These are phyloP conservation scores for Petrea volubilis DNA, from an alignment of 257 asterid species.

Conservation along the genomic window DNA sequence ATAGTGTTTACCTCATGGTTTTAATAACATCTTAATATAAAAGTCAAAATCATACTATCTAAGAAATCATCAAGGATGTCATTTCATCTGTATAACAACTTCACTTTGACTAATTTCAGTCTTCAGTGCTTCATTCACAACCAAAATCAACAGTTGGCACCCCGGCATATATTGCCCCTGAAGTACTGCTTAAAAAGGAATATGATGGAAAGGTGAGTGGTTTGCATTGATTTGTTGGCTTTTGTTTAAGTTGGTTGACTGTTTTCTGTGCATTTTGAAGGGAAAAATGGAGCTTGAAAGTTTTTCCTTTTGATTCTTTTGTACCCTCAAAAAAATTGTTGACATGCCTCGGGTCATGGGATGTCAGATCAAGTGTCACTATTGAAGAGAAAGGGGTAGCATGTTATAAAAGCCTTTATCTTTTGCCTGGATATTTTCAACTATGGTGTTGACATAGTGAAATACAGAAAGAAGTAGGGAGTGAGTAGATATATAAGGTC, in stretches of 20 bases:
- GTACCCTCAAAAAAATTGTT: no score
- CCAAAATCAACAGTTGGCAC: conserved; percentile 99
- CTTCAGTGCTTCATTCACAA: conserved; percentile 98
- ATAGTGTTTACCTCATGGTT: not conserved
- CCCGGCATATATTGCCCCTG: conserved; percentile 99
- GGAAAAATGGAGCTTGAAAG: not conserved
- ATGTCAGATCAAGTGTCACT: no score
- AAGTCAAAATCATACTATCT: not conserved
- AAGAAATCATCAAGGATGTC: no score
- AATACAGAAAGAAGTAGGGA: no score
- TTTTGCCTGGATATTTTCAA: no score
- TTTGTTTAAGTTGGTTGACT: not conserved
- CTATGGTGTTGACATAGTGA: no score
- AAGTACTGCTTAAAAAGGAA: conserved; percentile 92
- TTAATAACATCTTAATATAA: not conserved
- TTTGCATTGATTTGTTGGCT: not conserved
- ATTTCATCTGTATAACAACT: not conserved
- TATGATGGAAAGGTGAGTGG: conserved; percentile 88
- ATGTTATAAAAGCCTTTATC: no score
- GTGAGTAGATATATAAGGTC: no score
- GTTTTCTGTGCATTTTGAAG: not conserved
- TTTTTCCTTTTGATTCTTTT: not conserved
- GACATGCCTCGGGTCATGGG: no score
- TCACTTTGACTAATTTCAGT: conserved; percentile 46
- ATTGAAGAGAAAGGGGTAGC: no score